Conservation (phyloP, 202 grass and related monocot species). For the Schoenoplectus tabernaemontani region DNA sequence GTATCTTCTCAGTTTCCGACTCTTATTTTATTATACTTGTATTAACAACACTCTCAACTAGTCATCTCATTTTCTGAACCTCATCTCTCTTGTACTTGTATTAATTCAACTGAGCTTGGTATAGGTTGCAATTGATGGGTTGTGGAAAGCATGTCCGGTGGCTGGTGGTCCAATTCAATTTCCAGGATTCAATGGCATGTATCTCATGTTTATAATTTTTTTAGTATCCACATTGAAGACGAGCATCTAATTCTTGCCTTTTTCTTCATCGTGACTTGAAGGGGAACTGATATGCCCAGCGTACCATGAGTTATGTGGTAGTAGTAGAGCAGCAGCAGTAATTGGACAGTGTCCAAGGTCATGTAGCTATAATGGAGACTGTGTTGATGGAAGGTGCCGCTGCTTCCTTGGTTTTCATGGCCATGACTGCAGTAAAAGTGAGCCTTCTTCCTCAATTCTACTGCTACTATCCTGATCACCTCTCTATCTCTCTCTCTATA, state of each 20-base stretch:
- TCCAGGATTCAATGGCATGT: slow-evolving; percentile 81
- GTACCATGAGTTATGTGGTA: slow-evolving; percentile 74
- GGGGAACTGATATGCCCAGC: slow-evolving; percentile 95
- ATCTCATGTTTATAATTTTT: background rate
- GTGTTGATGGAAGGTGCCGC: slow-evolving; percentile 78
- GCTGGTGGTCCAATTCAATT: slow-evolving; percentile 89
- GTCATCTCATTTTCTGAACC: background rate
- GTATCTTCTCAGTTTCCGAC: slow-evolving; percentile 22
- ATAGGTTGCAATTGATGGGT: slow-evolving; percentile 93
- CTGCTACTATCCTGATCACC: background rate
- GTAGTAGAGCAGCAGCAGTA: slow-evolving; percentile 29
- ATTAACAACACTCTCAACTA: slow-evolving; percentile 70
- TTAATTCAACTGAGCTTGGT: slow-evolving; percentile 2
- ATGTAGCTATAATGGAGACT: slow-evolving; percentile 85
- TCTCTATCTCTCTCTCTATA: background rate
- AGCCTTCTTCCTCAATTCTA: slow-evolving; percentile 20
- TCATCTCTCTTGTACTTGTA: slow-evolving; percentile 7
- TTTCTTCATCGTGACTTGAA: slow-evolving; percentile 25
- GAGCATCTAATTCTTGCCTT: background rate
- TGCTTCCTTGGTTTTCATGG: slow-evolving; percentile 96
- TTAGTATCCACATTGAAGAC: background rate
- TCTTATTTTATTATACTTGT: slow-evolving; percentile 24
- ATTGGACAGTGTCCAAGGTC: slow-evolving; percentile 64
- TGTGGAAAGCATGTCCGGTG: slow-evolving; percentile 83
- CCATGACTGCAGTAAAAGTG: slow-evolving; percentile 70